Percentiles rank a stretch among this genome's conserved stretches.
Evolutionary conservation across 441 rosid genomes (phyloP).

Genomic region (Hypseocharis bilobata): DNA sequence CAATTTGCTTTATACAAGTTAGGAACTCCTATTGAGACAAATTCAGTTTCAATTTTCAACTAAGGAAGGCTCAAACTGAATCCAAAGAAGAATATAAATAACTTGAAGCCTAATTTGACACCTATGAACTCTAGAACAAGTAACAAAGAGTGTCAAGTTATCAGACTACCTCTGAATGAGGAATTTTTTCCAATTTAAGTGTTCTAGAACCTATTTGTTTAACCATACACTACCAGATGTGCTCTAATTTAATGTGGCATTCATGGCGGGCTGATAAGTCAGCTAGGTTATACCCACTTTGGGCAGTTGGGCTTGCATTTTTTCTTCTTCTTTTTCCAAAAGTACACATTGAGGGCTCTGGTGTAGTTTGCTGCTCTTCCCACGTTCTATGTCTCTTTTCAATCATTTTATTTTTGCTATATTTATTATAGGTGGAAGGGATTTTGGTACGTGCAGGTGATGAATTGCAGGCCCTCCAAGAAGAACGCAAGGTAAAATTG

Average conservation of each 20-base stretch:
- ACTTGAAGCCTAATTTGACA: background rate
- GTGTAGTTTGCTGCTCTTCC: background rate
- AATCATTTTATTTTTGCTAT: constrained; percentile 5
- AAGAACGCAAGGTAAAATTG: constrained; percentile 63
- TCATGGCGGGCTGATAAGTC: background rate
- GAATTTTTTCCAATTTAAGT: too few species aligned
- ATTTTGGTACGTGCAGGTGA: constrained; percentile 64
- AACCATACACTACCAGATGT: background rate
- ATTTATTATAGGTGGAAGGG: constrained; percentile 62
- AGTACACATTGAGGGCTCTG: background rate
- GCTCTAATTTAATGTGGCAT: background rate
- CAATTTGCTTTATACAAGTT: background rate
- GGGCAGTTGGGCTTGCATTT: background rate
- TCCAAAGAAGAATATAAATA: background rate
- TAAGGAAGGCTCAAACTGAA: background rate
- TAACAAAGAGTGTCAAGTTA: background rate
- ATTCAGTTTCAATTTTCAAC: too few species aligned
- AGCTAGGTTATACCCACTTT: too few species aligned
- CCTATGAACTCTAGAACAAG: background rate
- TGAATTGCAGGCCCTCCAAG: constrained; percentile 81
- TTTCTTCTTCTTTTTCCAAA: background rate
- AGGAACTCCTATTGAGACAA: too few species aligned
- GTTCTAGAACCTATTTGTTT: background rate
- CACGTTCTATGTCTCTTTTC: background rate
- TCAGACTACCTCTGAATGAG: background rate